These are phyloP conservation scores for Aspergillaceae sp. DNA, from an alignment of 2,329 filamentous ascomycete species.

Conservation along the genomic window DNA sequence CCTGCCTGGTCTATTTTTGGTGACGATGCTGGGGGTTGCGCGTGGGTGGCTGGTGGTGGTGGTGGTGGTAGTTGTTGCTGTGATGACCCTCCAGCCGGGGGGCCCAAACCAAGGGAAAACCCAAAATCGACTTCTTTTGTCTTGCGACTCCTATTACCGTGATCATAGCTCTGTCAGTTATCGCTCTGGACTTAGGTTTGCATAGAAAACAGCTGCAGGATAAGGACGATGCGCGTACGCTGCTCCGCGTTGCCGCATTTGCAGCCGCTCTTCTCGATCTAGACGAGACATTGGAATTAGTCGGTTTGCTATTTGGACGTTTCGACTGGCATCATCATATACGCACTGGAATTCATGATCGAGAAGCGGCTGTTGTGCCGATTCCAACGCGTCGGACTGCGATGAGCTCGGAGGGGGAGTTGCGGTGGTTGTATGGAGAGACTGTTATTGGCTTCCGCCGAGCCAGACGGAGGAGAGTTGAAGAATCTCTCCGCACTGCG, in stretches of 20 bases:
- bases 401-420: background rate
- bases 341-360: constrained; percentile 33
- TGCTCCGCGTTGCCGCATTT: constrained; percentile 51
- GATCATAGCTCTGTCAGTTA: constrained; percentile 14
- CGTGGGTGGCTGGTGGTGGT: constrained; percentile 8
- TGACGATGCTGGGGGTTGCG: constrained; percentile 5
- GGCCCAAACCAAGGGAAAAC: constrained; percentile 38
- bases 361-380: constrained; percentile 21
- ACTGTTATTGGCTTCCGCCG: too few relatives aligned
- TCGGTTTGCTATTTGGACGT: constrained; percentile 3
- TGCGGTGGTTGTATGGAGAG: background rate
- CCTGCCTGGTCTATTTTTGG: constrained; percentile 10
- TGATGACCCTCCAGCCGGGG: constrained; percentile 12
- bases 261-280: constrained; percentile 47
- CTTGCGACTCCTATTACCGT: constrained; percentile 36
- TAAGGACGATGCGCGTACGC: constrained; percentile 37
- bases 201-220: background rate
- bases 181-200: constrained; percentile 9
- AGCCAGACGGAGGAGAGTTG: too few relatives aligned
- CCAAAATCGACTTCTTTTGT: constrained; percentile 43
- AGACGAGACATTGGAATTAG: constrained; percentile 4
- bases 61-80: constrained; percentile 11
- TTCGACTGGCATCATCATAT: too few relatives aligned
- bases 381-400: constrained; percentile 23
- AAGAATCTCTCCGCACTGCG: constrained; percentile 6